These are phyloP conservation scores for Liquidambar formosana DNA, from an alignment of 164 flowering plant genomes.

Conservation along the genomic window DNA sequence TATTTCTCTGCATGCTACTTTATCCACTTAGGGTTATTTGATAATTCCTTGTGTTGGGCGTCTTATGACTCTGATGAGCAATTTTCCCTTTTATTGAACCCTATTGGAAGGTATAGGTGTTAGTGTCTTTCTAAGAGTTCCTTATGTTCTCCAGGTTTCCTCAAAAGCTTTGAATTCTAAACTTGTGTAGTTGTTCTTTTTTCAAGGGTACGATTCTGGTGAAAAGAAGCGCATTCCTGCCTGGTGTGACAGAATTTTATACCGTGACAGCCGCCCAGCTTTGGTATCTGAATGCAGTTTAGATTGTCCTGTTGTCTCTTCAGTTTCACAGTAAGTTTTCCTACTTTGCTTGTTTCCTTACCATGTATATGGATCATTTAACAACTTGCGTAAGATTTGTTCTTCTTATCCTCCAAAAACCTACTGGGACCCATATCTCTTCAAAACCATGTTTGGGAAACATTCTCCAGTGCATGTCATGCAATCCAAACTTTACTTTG, in stretches of 20 bases:
- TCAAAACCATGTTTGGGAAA: not conserved
- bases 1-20: not conserved
- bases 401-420: too few species aligned
- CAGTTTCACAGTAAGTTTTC: constrained; percentile 60
- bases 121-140: not conserved
- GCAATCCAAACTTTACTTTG: not conserved
- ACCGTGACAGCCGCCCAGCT: constrained; percentile 74
- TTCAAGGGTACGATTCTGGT: constrained; percentile 91
- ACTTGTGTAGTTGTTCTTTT: constrained; percentile 10
- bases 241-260: constrained; percentile 96
- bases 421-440: not conserved
- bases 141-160: not conserved
- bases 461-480: not conserved
- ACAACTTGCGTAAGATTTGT: too few species aligned
- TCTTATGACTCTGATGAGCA: not conserved
- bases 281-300: constrained; percentile 61
- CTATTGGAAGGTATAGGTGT: not conserved
- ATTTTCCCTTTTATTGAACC: not conserved
- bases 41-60: not conserved
- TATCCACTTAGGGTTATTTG: not conserved
- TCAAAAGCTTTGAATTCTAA: not conserved
- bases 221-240: constrained; percentile 99
- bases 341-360: not conserved
- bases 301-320: constrained; percentile 77
- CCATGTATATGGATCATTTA: not conserved